Evolutionary conservation across 768 basidiomycete genomes (phyloP).

Genomic region (Boletus rufocinnamomeus): DNA sequence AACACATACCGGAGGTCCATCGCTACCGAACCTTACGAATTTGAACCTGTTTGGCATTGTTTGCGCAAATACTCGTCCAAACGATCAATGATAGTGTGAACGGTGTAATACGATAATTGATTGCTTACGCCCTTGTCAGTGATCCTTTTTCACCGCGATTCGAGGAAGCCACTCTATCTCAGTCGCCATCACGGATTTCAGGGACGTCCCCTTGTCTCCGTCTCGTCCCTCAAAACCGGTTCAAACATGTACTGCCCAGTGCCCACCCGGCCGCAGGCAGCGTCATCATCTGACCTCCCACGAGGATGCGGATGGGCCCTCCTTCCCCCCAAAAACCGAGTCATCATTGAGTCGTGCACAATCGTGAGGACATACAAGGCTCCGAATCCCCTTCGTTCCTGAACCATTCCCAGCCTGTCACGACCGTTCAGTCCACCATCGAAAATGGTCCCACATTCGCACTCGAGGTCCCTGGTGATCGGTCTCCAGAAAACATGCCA

Average conservation of each 20-base stretch:
- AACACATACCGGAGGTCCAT: neutral
- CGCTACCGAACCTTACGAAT: neutral
- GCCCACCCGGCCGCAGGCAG: neutral
- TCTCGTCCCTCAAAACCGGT: neutral
- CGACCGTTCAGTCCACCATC: neutral
- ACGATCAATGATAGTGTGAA: too few species aligned
- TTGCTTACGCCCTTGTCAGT: neutral
- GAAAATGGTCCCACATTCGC: neutral
- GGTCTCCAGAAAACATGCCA: conserved; percentile 2
- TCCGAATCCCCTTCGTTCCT: conserved; percentile 8
- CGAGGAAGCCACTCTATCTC: neutral
- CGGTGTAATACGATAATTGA: too few species aligned
- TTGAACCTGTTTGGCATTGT: conserved; percentile 10
- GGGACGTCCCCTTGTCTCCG: neutral
- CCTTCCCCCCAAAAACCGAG: neutral
- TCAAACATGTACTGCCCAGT: neutral
- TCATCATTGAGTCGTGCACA: neutral
- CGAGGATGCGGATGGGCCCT: conserved; percentile 5
- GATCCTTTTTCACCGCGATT: neutral
- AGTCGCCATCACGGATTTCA: conserved; percentile 8
- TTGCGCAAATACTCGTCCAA: neutral
- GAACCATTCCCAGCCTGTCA: neutral
- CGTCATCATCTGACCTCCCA: conserved; percentile 17
- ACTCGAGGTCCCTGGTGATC: conserved; percentile 2
- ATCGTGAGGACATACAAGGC: neutral